Conservation (phyloP, 345 rosid genomes). For the Sapria himalayana region DNA sequence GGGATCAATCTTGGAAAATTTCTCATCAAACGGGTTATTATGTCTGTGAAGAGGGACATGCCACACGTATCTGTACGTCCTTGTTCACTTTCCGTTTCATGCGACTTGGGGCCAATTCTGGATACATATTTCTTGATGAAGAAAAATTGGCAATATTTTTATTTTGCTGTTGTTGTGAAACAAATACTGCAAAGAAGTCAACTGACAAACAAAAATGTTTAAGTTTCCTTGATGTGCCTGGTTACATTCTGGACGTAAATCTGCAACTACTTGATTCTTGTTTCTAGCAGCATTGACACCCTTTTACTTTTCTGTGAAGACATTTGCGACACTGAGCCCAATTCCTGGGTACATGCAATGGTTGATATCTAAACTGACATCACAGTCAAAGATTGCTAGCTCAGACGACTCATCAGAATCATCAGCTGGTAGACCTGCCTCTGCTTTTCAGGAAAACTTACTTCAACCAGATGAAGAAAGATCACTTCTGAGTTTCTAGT, state of each 20-base stretch:
- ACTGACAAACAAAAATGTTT: too few relatives aligned
- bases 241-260: too few relatives aligned
- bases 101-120: too few relatives aligned
- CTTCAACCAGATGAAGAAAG: slow-evolving; percentile 75
- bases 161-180: too few relatives aligned
- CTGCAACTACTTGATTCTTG: neutral
- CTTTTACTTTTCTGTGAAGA: slow-evolving; percentile 17
- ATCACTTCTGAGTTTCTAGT: too few relatives aligned
- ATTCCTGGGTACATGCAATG: slow-evolving; percentile 83
- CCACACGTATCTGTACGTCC: slow-evolving; percentile 63
- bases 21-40: slow-evolving; percentile 81
- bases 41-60: slow-evolving; percentile 74
- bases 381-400: slow-evolving; percentile 48
- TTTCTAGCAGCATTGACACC: slow-evolving; percentile 4
- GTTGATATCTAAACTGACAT: slow-evolving; percentile 65
- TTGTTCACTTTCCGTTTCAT: slow-evolving; percentile 1
- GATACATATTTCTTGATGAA: too few relatives aligned
- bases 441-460: slow-evolving; percentile 45
- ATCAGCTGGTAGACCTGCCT: slow-evolving; percentile 19
- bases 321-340: slow-evolving; percentile 84
- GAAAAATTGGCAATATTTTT: too few relatives aligned
- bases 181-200: too few relatives aligned
- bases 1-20: slow-evolving; percentile 94
- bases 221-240: too few relatives aligned
- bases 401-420: slow-evolving; percentile 14